Base-by-base conservation (phyloP, 768 basidiomycete genomes). In the Tricholoma terreum region DNA sequence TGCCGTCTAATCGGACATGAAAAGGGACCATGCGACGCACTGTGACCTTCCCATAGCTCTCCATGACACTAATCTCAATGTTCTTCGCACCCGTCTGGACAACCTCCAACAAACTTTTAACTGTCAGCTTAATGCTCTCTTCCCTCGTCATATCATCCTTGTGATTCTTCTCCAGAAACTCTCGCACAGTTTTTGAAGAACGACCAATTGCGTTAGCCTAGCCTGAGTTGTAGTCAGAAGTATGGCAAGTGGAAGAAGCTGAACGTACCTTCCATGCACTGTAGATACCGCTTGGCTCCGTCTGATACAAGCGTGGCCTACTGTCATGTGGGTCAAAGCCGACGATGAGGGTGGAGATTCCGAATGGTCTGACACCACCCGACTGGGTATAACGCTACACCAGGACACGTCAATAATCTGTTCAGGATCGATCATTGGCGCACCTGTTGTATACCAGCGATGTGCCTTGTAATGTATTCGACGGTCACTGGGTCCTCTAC, bases 11-110 rank as follows among this genome's bases (percentile, higher is more conserved):
- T 1, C 21, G 33, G 19, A 33, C n/a, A 51, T n/a, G n/a, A 4
- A 51, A 22, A 58, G 14, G n/a, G 49, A 22, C 21, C 19, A 21
- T 9, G 54, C 17, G 17, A 74, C 80, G 57, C 61, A 97, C 95
- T 45, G 92, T 92, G 54, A 96, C 85, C 75, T 94, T 90, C 58
- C 92, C 92, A 70, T 93, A 98, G 59, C 87, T 84, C 68, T 97
- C 94, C 92, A 98, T 95, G 45, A 98, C 92, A 60, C 90, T 94
- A 65, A 99, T 93, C 72, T 99, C 97, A 61, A 99, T 98, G 73
- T 99, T 99, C 80, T 98, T 98, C 4, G 97, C 97, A n/a, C 97
- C 97, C 1, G 97, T 98, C 75, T 98, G 97, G 7, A 99, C 97
- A 35, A 99, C 95, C 72, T 99, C 97, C 21, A 99, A 79, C 65